Base-by-base conservation (phyloP, 78 protist species). In the Bodo saltans region DNA sequence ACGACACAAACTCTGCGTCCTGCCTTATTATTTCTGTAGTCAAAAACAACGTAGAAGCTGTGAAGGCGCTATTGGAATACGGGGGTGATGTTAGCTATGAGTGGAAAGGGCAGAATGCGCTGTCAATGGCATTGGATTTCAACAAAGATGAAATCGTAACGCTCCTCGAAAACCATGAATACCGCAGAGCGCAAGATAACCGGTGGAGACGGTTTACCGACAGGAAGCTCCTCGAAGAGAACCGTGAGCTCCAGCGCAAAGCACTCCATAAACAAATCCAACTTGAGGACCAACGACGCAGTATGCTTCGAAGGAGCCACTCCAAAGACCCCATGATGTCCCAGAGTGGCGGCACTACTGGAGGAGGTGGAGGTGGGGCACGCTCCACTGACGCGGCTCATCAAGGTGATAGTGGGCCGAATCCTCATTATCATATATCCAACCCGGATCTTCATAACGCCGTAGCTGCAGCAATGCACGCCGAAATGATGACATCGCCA, bases 121-220 rank as follows among this genome's bases (percentile, higher is more conserved):
- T 76, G 25, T 4, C 81, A 29, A 76, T 76, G 81, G 52, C 81
- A 35, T 2, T 76, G 4, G 81, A 76, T 67, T 76, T 76, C 69
- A 17, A 30, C 30, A 12, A 29, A 35, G 4, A 17, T 67, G 81
- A 76, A 33, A 39, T 76, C 81, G 69, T 27, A n/a, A 27, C 1
- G 27, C 28, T 60, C 34, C 8, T 76, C 69, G 81, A 76, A 27
- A 39, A 4, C 1, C 79, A 74, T 29, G 79, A 27, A 29, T n/a
- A 34, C 42, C 34, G 40, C 40, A n/a, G 33, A 35, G 81, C 81
- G 28, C 67, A 67, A 28, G 34, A 32, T 3, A 25, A 25, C 28
- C 40, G 81, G 32, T 11, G 33, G 67, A 4, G 33, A 3, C 47
- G 79, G 33, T 74, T 47, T n/a, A 21, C 17, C 25, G 34, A 74